A percentile compares a stretch with the other conserved stretches of the same genome.
These are phyloP conservation scores for Aspergillus quadricinctus DNA, from an alignment of 2,329 filamentous ascomycete genomes.

Conservation along the genomic window DNA sequence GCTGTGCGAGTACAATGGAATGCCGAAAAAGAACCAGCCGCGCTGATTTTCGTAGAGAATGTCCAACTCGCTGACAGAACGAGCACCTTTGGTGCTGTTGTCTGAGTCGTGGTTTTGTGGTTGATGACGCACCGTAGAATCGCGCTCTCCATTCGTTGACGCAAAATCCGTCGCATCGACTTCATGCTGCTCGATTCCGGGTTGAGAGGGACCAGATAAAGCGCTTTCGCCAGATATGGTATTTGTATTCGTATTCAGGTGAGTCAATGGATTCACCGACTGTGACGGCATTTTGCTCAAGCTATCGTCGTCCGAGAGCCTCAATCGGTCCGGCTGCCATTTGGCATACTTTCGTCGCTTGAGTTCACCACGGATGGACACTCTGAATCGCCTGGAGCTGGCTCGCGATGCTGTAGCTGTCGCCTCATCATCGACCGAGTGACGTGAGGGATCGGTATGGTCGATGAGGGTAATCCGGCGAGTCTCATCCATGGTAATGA, in stretches of 20 bases:
- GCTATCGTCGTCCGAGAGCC: conserved; percentile 29
- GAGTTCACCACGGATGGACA: conserved; percentile 37
- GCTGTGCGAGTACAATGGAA: conserved; percentile 81
- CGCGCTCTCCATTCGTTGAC: background rate
- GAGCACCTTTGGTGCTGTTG: conserved; percentile 12
- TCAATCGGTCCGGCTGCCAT: conserved; percentile 55
- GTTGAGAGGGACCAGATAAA: background rate
- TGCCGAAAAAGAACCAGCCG: conserved; percentile 82
- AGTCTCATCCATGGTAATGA: conserved; percentile 21
- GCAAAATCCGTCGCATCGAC: conserved; percentile 15
- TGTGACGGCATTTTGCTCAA: conserved; percentile 4
- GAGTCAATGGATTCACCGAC: conserved; percentile 5
- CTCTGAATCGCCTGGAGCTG: conserved; percentile 18
- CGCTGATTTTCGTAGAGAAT: conserved; percentile 94
- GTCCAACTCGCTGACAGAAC: conserved; percentile 59
- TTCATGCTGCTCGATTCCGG: conserved; percentile 3
- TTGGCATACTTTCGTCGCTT: conserved; percentile 45
- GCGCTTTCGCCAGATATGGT: conserved; percentile 4
- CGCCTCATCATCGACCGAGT: conserved; percentile 17
- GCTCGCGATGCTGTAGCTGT: conserved; percentile 9
- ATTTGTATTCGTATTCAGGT: conserved; percentile 9
- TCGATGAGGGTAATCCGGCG: conserved; percentile 36
- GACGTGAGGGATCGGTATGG: conserved; percentile 31
- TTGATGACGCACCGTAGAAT: background rate
- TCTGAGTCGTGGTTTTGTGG: background rate